Percentiles rank a stretch among this genome's conserved stretches.
Evolutionary conservation across 2,329 filamentous ascomycete genomes (phyloP).

Genomic region (Talaromyces sp.): DNA sequence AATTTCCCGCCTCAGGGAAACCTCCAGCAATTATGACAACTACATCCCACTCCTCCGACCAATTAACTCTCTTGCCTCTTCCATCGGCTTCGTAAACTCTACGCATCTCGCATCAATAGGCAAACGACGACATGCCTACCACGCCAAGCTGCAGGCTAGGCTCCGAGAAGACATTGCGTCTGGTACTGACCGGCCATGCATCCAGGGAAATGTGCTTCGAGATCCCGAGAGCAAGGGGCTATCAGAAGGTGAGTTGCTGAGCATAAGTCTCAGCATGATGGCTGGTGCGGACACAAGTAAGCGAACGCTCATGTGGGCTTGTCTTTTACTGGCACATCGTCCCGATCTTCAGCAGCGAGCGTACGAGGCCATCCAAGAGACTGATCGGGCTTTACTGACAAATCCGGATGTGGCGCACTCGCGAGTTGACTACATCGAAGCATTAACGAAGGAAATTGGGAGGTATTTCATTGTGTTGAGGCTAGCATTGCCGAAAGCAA

Average conservation of each 20-base stretch:
- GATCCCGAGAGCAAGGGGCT: background rate
- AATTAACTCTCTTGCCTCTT: background rate
- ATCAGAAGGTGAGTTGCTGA: conserved; percentile 11
- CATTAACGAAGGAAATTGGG: background rate
- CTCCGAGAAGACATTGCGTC: background rate
- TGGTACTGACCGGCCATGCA: background rate
- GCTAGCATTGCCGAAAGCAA: background rate
- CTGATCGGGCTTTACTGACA: background rate
- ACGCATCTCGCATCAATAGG: background rate
- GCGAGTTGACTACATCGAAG: background rate
- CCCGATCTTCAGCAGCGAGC: conserved; percentile 11
- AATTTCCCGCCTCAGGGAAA: background rate
- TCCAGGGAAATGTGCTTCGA: background rate
- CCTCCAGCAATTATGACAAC: background rate
- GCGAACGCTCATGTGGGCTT: conserved; percentile 12
- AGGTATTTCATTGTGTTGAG: background rate
- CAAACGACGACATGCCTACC: background rate
- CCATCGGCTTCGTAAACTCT: background rate
- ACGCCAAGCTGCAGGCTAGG: background rate
- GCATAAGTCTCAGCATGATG: conserved; percentile 18
- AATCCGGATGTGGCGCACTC: background rate
- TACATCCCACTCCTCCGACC: background rate
- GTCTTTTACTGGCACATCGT: conserved; percentile 14
- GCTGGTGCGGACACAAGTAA: conserved; percentile 15
- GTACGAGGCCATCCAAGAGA: background rate